These are phyloP conservation scores for Fusarium chuoi DNA, from an alignment of 2,329 filamentous ascomycete species.

Conservation along the genomic window DNA sequence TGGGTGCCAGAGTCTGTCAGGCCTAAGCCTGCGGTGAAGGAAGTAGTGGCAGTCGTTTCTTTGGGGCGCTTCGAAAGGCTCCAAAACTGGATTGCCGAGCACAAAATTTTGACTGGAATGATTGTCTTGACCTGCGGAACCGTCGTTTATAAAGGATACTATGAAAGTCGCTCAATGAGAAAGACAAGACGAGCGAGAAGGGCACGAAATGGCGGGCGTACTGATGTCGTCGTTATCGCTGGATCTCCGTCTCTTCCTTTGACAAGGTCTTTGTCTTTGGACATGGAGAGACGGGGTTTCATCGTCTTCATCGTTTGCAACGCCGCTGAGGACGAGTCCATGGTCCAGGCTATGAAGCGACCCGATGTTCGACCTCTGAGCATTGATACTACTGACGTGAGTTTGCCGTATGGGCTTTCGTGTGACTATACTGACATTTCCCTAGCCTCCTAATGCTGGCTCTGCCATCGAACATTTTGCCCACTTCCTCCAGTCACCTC, in stretches of 20 bases:
- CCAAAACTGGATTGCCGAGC: conserved; percentile 75
- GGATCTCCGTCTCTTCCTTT: conserved; percentile 88
- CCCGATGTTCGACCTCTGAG: conserved; percentile 84
- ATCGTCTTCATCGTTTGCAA: conserved; percentile 92
- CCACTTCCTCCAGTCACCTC: conserved; percentile 76
- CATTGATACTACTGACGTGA: conserved; percentile 83
- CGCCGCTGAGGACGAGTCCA: conserved; percentile 83
- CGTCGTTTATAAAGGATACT: conserved; percentile 63
- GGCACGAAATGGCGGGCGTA: conserved; percentile 83
- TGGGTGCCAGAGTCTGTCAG: conserved; percentile 80
- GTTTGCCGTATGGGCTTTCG: conserved; percentile 43
- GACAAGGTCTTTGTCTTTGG: conserved; percentile 82
- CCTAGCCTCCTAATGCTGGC: conserved; percentile 73
- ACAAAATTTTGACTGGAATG: conserved; percentile 79
- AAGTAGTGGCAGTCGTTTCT: conserved; percentile 49
- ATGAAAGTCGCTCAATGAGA: conserved; percentile 65
- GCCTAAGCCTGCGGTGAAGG: conserved; percentile 60
- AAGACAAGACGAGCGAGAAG: conserved; percentile 80
- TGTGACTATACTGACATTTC: conserved; percentile 13
- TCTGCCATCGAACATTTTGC: conserved; percentile 78
- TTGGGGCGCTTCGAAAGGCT: conserved; percentile 60
- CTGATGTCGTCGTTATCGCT: conserved; percentile 88
- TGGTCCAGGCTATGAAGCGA: conserved; percentile 79
- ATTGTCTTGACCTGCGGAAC: conserved; percentile 77
- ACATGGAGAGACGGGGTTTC: conserved; percentile 91